Evolutionary conservation across 805 yeast species (phyloP), one percentile per base, ranked within the genome.

Genomic region (Ogataea glucozyma): DNA sequence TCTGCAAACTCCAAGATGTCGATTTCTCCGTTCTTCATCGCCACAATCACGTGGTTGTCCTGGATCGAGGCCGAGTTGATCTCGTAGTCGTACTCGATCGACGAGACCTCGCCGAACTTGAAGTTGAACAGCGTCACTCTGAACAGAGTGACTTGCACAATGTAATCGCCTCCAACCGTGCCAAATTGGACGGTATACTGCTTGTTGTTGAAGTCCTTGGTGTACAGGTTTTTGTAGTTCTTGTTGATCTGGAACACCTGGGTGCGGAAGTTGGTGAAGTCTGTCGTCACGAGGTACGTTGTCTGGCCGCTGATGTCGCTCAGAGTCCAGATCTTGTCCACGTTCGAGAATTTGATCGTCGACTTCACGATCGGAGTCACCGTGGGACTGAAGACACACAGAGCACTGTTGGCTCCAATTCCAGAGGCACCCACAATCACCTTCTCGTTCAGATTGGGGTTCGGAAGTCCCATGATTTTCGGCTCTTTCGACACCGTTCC

Each of bases 381-480:
- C 3, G 84, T 72, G 5, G 88, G 87, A 19, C 81, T 75, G 45
- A 87, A 72, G 3, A 83, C 71, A 24, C 83, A 78, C 22, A 90
- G 47, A 16, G 75, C 71, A 10, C 85, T 77, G 6, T 75, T 70
- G 1, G 59, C 51, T 7, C 73, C 80, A 12, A 79, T 70, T 1
- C 97, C 96, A 0, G 85, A 75, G 3, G 88, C 75, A 0, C 84
- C 79, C 6, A 88, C 75, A 3, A 88, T 75, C 6, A 88, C 84
- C 13, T 75, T 67, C 54, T 85, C 93, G 35, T 75, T 70, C 48
- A 62, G 69, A 48, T 81, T 83, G 2, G 95, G 91, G 57, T 85
- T 85, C 0, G 76, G 67, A 21, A 85, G 69, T 34, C 88, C 87
- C 42, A 81, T 76, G 9, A 76, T 67, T 42, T 71, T 73, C 33